Base-by-base conservation (phyloP, 331 rosid genomes). In the Quercus lobata region DNA sequence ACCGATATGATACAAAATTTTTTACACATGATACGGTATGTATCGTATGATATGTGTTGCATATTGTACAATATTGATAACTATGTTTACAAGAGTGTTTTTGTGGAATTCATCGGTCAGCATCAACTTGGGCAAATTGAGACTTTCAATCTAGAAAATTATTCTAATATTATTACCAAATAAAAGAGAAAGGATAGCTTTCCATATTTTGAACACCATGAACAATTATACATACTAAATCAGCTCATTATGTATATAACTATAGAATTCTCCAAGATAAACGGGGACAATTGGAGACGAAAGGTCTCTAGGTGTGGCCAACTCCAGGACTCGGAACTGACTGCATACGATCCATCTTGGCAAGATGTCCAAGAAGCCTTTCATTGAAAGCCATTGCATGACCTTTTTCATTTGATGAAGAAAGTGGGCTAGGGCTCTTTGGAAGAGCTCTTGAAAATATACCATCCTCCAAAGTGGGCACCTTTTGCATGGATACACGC, bases 271-370 rank as follows among this genome's bases (percentile, higher is more conserved):
- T 11, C 37, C 5, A 41, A 76, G 66, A 76, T 8, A 46, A 21
- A 46, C 22, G 19, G 9, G 27, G 34, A 15, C 9, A 21, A 5
- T 10, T 2, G 18, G 6, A 6, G 53, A 10, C 58, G 17, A 19
- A 68, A 68, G 35, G 72, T 68, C 72, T 68, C 72, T 68, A 60
- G 16, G 1, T 1, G 75, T 88, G 78, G 3, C 92, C 90, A 12
- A 27, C 68, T 29, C 90, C 86, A 1, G 90, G 90, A 75, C 92
- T 88, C 15, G 92, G 92, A 7, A 11, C 22, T 17, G 90, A 78
- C 27, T 0, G 1, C 9, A 81, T 3, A 21, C 83, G 53, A 76
- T 44, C 79, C 21, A 53, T n/a, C 15, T 4, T 46, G 57, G 69
- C 70, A 75, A 63, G 19, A 77, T 18, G 68, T 66, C 27, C 5